These are phyloP conservation scores for Isatis lusitanica DNA, from an alignment of 441 rosid genomes.

Conservation along the genomic window DNA sequence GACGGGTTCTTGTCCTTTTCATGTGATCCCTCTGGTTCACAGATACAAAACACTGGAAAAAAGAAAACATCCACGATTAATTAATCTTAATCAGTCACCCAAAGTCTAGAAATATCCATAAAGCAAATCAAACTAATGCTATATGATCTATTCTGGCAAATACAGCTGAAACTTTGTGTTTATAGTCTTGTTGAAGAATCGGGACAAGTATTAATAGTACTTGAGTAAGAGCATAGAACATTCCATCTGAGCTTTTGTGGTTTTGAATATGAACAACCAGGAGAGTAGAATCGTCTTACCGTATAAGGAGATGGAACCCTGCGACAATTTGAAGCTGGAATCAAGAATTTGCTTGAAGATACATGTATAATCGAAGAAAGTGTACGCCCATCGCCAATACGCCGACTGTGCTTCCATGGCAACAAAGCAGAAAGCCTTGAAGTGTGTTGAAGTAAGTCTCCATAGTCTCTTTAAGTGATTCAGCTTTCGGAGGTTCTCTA, in stretches of 20 bases:
- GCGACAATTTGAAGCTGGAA: conserved; percentile 83
- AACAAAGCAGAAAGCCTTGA: conserved; percentile 81
- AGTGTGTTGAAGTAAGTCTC: conserved; percentile 63
- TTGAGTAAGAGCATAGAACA: not conserved
- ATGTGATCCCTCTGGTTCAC: too few relatives aligned
- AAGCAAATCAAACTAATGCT: not conserved
- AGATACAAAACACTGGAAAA: too few relatives aligned
- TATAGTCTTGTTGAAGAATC: too few relatives aligned
- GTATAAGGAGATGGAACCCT: conserved; percentile 63
- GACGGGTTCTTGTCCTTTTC: too few relatives aligned
- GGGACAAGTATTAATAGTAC: not conserved
- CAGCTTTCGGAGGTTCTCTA: too few relatives aligned
- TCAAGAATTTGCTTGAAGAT: conserved; percentile 75
- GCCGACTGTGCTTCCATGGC: conserved; percentile 77
- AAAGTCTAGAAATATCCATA: not conserved
- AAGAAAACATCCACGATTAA: too few relatives aligned
- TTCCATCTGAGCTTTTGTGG: not conserved
- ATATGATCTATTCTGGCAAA: not conserved
- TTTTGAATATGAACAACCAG: not conserved
- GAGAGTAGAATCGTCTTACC: conserved; percentile 39
- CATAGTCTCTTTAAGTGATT: conserved; percentile 48
- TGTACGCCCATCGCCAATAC: conserved; percentile 59
- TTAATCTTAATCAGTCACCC: too few relatives aligned
- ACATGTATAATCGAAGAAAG: conserved; percentile 64
- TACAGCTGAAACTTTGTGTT: not conserved